Conservation (phyloP, 495 filamentous ascomycete genomes). For the Lasiosphaeris hirsuta region DNA sequence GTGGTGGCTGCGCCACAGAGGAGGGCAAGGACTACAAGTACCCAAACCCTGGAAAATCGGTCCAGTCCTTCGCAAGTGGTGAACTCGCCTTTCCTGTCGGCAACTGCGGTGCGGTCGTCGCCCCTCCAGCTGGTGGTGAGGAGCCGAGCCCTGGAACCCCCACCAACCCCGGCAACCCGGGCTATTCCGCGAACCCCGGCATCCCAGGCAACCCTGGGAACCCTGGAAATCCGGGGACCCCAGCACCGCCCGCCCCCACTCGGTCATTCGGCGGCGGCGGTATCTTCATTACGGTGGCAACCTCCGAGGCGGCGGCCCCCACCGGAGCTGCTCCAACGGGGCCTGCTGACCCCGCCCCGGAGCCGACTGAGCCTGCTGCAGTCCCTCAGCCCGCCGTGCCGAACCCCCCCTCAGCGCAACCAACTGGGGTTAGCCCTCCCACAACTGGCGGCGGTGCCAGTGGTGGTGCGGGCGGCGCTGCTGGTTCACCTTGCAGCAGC, state of each 20-base stretch:
- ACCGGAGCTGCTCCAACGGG: neutral
- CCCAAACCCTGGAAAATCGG: constrained; percentile 55
- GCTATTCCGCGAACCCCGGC: constrained; percentile 3
- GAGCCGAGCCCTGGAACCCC: neutral
- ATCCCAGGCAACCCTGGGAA: constrained; percentile 7
- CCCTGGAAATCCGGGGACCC: neutral
- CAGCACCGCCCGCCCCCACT: constrained; percentile 1
- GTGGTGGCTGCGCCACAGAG: constrained; percentile 50
- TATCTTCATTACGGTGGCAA: constrained; percentile 57
- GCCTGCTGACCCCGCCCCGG: neutral
- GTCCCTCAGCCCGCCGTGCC: neutral
- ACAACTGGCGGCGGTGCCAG: constrained; percentile 10
- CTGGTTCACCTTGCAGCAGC: constrained; percentile 34
- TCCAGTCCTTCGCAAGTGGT: constrained; percentile 42
- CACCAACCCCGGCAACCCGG: neutral
- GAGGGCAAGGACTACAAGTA: constrained; percentile 46
- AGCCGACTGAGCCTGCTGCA: neutral
- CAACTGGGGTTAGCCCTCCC: constrained; percentile 6
- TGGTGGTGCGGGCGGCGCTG: constrained; percentile 20
- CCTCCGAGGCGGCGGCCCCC: constrained; percentile 1
- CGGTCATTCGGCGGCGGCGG: constrained; percentile 60
- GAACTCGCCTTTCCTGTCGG: constrained; percentile 13
- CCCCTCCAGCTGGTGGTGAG: neutral
- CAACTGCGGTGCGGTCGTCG: constrained; percentile 15
- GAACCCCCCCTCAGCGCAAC: neutral